Evolutionary conservation across 257 asterid species (phyloP), one percentile per base, ranked within the genome.

Genomic region (Mitragyna speciosa): DNA sequence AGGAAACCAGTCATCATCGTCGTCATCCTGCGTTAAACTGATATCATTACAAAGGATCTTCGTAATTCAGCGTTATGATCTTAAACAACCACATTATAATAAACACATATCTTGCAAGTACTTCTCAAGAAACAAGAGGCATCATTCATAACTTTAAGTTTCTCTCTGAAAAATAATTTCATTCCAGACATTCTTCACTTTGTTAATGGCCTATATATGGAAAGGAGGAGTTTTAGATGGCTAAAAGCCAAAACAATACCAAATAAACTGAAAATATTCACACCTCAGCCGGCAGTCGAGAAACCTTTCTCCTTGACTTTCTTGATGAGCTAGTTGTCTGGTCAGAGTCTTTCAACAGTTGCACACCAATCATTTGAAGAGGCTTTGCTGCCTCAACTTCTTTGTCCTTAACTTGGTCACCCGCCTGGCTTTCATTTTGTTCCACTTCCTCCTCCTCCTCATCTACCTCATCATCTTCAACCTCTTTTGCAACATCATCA

Each of bases 1-100:
- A n/a, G 99, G 98, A 81, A 95, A 92, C 99, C 99, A 95, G 84
- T 95, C 99, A 73, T 95, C 99, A 51, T 93, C 99, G 24, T 84
- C 92, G 43, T 95, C 99, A 76, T 91, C 92, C 98, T 94, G 90
- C 84, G 78, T 59, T 73, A 66, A 75, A 45, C 31, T 28, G 19
- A 69, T 31, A 75, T 69, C 73, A 43, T 28, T 33, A 58, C 36
- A 15, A 76, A 75, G 69, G 36, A 58, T 59, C 36, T 20, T 61
- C 67, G 64, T 22, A 70, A 16, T 30, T 49, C 49, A 70, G 12
- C 33, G 20, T 73, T 49, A 51, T 47, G 47, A 51, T 70, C 41
- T 14, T 45, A 22, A 65, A 58, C 30, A 36, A 64, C 63, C 76
- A 64, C 36, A 14, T 12, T 22, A 47, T 49, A 39, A 12, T 58